Evolutionary conservation across 73 alveolate species (phyloP).

Genomic region (Paramecium sexaurelia): DNA sequence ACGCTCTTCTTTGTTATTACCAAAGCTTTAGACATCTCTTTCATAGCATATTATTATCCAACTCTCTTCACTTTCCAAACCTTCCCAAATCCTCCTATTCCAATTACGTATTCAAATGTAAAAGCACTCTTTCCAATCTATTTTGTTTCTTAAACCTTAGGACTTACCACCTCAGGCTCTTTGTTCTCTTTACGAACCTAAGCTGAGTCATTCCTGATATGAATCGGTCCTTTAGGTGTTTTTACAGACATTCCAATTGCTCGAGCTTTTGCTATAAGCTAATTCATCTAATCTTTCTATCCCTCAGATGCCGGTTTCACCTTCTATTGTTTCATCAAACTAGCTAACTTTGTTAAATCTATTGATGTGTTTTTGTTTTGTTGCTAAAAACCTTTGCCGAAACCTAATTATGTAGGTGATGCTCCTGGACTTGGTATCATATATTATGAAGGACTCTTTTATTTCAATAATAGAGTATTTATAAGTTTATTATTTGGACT

Average conservation of each 20-base stretch:
- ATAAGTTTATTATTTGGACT: background rate
- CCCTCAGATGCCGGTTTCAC: background rate
- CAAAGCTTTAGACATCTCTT: conserved; percentile 65
- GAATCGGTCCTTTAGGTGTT: background rate
- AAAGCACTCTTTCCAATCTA: conserved; percentile 48
- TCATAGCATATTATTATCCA: conserved; percentile 53
- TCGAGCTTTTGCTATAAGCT: conserved; percentile 15
- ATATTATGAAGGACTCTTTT: conserved; percentile 48
- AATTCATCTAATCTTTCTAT: background rate
- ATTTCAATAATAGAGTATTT: conserved; percentile 22
- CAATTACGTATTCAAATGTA: conserved; percentile 71
- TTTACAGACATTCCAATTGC: conserved; percentile 6
- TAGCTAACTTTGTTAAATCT: conserved; percentile 34
- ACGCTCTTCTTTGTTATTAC: conserved; percentile 82
- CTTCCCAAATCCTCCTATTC: conserved; percentile 85
- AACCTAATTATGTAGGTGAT: background rate
- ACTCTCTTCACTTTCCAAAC: conserved; percentile 80
- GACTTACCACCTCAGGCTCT: conserved; percentile 42
- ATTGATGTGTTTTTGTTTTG: conserved; percentile 17
- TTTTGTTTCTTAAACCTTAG: conserved; percentile 16
- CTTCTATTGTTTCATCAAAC: conserved; percentile 32
- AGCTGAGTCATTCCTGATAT: conserved; percentile 53
- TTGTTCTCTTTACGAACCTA: conserved; percentile 17
- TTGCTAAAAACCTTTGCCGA: background rate
- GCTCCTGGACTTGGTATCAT: conserved; percentile 16